Conservation (phyloP, 805 yeast genomes). For the Hermanozyma aechmeae region DNA sequence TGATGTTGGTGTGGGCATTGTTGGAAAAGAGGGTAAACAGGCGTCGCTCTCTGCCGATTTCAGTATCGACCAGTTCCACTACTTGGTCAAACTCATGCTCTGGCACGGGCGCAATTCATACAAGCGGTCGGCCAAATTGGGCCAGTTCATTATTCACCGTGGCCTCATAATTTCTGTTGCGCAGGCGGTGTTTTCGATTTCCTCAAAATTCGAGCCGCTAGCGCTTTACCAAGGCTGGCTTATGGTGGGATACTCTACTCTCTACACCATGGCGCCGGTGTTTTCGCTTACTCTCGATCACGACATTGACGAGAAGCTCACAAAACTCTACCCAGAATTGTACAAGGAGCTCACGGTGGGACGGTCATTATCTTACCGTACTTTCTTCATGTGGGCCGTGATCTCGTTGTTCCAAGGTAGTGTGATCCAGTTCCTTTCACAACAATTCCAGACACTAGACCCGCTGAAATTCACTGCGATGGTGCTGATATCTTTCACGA, state of each 20-base stretch:
- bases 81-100: constrained; percentile 71
- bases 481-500: constrained; percentile 83
- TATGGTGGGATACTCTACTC: constrained; percentile 97
- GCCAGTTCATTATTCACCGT: constrained; percentile 94
- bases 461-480: constrained; percentile 48
- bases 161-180: constrained; percentile 91
- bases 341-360: constrained; percentile 90
- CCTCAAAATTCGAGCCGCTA: constrained; percentile 84
- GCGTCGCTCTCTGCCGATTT: constrained; percentile 97
- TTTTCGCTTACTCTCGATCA: constrained; percentile 85
- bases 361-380: constrained; percentile 71
- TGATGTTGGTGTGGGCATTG: constrained; percentile 98
- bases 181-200: constrained; percentile 85
- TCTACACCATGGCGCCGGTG: constrained; percentile 97
- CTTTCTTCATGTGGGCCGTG: constrained; percentile 86
- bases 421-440: constrained; percentile 76
- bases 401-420: constrained; percentile 88
- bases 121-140: constrained; percentile 87
- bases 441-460: constrained; percentile 58
- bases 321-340: constrained; percentile 86
- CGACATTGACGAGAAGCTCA: constrained; percentile 84
- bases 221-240: constrained; percentile 94
- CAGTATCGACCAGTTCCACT: constrained; percentile 85
- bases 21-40: constrained; percentile 97
- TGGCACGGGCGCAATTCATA: constrained; percentile 99